These are phyloP conservation scores for Sanghuangporus baumii DNA, from an alignment of 1,284 basidiomycete genomes.

Conservation along the genomic window DNA sequence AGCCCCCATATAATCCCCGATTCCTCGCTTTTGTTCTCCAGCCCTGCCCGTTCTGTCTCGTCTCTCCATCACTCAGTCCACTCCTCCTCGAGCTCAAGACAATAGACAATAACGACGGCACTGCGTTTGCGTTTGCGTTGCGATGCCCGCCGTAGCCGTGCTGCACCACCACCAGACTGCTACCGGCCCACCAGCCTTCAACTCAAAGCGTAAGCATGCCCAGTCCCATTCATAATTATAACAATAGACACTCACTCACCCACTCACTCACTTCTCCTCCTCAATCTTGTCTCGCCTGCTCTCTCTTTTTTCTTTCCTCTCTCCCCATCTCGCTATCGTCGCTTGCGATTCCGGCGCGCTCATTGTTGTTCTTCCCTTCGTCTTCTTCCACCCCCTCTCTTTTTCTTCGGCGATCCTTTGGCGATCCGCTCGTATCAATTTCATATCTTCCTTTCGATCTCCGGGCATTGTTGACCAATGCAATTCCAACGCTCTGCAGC, in stretches of 20 bases:
- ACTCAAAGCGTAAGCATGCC: not conserved
- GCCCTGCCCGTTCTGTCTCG: not conserved
- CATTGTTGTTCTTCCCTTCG: not conserved
- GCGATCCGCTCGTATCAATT: not conserved
- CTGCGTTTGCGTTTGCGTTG: not conserved
- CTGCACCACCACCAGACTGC: not conserved
- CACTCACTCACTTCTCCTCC: not conserved
- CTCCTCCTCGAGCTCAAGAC: not conserved
- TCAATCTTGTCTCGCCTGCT: not conserved
- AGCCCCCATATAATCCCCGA: not conserved
- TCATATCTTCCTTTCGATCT: too few relatives aligned
- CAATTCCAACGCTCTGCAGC: not conserved
- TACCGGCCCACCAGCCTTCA: not conserved
- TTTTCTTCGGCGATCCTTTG: not conserved
- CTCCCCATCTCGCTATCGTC: not conserved
- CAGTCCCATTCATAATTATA: not conserved
- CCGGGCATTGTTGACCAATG: slow-evolving; percentile 3
- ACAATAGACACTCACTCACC: not conserved
- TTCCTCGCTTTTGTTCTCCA: not conserved
- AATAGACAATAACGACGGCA: not conserved
- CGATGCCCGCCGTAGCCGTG: not conserved
- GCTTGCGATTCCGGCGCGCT: not conserved
- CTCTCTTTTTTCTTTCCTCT: not conserved
- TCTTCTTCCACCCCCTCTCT: not conserved
- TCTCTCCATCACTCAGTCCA: not conserved